These are phyloP conservation scores for Allium cepa DNA, from an alignment of 106 monocot genomes.

Conservation along the genomic window DNA sequence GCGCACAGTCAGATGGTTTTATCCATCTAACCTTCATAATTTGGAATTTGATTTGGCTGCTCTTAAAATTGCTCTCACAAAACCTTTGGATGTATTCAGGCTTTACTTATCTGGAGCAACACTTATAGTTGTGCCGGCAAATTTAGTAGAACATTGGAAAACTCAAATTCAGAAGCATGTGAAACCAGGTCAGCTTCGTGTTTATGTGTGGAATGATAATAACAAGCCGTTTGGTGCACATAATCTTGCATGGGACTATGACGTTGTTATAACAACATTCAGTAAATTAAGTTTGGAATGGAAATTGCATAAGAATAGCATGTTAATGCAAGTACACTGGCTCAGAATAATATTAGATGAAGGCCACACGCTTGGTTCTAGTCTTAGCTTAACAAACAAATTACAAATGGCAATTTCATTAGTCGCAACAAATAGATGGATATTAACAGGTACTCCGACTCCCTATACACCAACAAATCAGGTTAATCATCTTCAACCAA, in stretches of 20 bases:
- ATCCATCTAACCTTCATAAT: constrained; percentile 73
- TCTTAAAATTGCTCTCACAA: constrained; percentile 76
- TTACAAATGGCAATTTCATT: constrained; percentile 91
- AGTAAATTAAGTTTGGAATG: constrained; percentile 86
- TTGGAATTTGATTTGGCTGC: constrained; percentile 75
- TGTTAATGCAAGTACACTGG: constrained; percentile 93
- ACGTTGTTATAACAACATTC: constrained; percentile 95
- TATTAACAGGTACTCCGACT: constrained; percentile 97
- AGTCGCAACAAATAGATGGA: constrained; percentile 77
- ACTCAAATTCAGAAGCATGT: constrained; percentile 79
- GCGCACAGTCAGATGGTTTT: constrained; percentile 52
- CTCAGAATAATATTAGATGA: constrained; percentile 87
- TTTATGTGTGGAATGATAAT: constrained; percentile 68
- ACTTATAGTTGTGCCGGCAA: constrained; percentile 81
- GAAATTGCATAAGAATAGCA: constrained; percentile 63
- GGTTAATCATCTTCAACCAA: constrained; percentile 80
- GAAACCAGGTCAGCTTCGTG: constrained; percentile 47
- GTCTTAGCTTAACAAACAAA: constrained; percentile 87
- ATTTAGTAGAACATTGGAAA: constrained; percentile 96
- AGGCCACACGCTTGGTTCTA: constrained; percentile 96
- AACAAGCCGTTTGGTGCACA: constrained; percentile 50
- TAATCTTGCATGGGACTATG: constrained; percentile 96
- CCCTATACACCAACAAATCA: constrained; percentile 94
- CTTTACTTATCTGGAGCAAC: constrained; percentile 87
- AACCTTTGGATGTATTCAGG: constrained; percentile 50